Evolutionary conservation across 2,329 filamentous ascomycete genomes (phyloP).

Genomic region (Chaetomium sp.): DNA sequence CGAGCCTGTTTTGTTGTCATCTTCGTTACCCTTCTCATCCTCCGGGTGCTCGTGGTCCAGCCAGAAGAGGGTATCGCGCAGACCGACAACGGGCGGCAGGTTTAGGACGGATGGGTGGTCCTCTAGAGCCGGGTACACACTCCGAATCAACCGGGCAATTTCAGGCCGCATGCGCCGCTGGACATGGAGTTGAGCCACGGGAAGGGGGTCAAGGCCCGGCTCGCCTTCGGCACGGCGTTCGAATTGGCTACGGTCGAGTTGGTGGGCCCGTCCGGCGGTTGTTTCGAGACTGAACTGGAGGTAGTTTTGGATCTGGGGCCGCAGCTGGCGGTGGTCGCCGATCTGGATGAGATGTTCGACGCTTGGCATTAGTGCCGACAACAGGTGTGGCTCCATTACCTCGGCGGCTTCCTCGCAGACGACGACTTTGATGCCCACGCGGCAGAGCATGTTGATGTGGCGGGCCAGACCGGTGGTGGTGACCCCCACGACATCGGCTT

Average conservation of each 20-base stretch:
- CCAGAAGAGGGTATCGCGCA: slow-evolving; percentile 53
- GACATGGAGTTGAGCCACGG: slow-evolving; percentile 40
- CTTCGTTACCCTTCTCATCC: slow-evolving; percentile 29
- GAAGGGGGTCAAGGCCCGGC: slow-evolving; percentile 21
- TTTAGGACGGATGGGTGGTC: slow-evolving; percentile 38
- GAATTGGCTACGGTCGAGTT: slow-evolving; percentile 54
- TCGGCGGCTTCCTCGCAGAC: slow-evolving; percentile 65
- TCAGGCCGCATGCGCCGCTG: slow-evolving; percentile 61
- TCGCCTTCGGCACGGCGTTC: slow-evolving; percentile 41
- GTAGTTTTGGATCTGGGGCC: slow-evolving; percentile 51
- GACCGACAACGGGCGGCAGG: slow-evolving; percentile 46
- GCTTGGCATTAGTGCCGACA: slow-evolving; percentile 51
- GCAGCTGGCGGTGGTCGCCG: slow-evolving; percentile 57
- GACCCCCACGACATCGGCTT: slow-evolving; percentile 47
- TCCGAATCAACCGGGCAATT: slow-evolving; percentile 52
- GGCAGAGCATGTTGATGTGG: slow-evolving; percentile 43
- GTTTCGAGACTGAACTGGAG: slow-evolving; percentile 27
- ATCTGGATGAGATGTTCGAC: slow-evolving; percentile 59
- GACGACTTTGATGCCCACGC: slow-evolving; percentile 48
- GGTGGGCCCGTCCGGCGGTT: slow-evolving; percentile 38
- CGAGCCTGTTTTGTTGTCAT: slow-evolving; percentile 34
- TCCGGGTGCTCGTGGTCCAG: slow-evolving; percentile 51
- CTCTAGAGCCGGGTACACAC: slow-evolving; percentile 48
- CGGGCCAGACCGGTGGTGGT: slow-evolving; percentile 54
- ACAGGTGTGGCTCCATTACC: slow-evolving; percentile 56